Evolutionary conservation across 805 yeast species (phyloP).

Genomic region (Nakazawaea ishiwadae): DNA sequence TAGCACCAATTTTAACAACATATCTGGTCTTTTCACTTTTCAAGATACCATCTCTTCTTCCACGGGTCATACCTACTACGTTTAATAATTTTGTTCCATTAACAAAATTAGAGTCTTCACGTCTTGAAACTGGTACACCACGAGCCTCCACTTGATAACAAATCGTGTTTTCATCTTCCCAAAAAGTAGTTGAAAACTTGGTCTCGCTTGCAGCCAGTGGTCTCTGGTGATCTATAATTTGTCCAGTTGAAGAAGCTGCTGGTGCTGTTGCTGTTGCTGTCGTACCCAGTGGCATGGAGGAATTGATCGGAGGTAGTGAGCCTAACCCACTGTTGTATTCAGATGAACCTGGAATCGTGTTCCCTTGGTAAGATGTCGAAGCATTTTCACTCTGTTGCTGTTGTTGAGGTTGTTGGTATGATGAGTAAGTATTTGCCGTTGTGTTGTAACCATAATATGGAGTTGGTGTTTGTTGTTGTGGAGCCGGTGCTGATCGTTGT

Average conservation of each 20-base stretch:
- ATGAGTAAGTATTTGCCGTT: too few species aligned
- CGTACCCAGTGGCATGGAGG: not conserved
- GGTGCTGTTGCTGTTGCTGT: not conserved
- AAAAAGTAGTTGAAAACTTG: constrained; percentile 24
- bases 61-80: constrained; percentile 85
- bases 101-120: constrained; percentile 83
- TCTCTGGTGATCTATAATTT: not conserved
- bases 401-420: not conserved
- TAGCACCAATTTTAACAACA: constrained; percentile 81
- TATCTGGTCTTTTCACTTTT: constrained; percentile 73
- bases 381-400: constrained; percentile 1
- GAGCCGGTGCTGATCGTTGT: not conserved
- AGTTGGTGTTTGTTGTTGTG: not conserved
- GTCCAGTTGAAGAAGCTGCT: too few species aligned
- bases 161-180: constrained; percentile 85
- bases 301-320: not conserved
- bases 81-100: constrained; percentile 81
- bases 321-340: too few species aligned
- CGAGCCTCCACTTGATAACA: constrained; percentile 85
- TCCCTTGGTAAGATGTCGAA: constrained; percentile 30
- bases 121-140: constrained; percentile 73
- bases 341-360: not conserved
- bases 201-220: not conserved
- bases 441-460: not conserved
- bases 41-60: constrained; percentile 79